Evolutionary conservation across 2,329 filamentous ascomycete species (phyloP).

Genomic region (Thielaviopsis musarum): DNA sequence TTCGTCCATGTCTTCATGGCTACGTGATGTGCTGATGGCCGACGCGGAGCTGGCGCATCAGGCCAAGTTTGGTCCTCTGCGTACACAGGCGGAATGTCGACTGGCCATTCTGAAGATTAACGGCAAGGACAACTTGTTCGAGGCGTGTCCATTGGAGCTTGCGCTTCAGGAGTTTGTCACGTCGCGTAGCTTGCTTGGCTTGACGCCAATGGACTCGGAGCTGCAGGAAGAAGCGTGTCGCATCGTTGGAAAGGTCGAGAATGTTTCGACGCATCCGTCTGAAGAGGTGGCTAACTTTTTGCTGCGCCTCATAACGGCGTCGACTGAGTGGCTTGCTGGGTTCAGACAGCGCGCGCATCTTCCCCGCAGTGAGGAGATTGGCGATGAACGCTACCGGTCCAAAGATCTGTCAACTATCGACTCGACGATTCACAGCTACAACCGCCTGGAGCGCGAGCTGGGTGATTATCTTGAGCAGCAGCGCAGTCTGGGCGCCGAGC

Average conservation of each 20-base stretch:
- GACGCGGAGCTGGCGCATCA: slow-evolving; percentile 25
- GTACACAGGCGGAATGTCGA: slow-evolving; percentile 29
- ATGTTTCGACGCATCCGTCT: slow-evolving; percentile 30
- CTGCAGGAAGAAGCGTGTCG: slow-evolving; percentile 42
- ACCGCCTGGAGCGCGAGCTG: slow-evolving; percentile 37
- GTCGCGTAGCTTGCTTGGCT: slow-evolving; percentile 33
- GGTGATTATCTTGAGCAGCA: slow-evolving; percentile 33
- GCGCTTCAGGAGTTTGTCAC: slow-evolving; percentile 37
- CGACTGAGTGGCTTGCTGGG: slow-evolving; percentile 35
- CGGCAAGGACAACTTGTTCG: slow-evolving; percentile 40
- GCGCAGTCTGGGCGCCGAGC: slow-evolving; percentile 27
- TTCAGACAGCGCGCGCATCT: slow-evolving; percentile 41
- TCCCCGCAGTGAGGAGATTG: slow-evolving; percentile 38
- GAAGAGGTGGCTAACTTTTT: slow-evolving; percentile 39
- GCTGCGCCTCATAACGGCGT: slow-evolving; percentile 31
- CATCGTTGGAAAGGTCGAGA: slow-evolving; percentile 40
- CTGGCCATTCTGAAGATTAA: slow-evolving; percentile 36
- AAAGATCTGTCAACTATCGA: slow-evolving; percentile 38
- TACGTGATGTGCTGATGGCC: slow-evolving; percentile 41
- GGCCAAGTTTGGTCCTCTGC: slow-evolving; percentile 32
- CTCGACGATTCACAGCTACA: slow-evolving; percentile 42
- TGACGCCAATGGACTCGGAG: slow-evolving; percentile 42
- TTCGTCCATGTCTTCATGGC: slow-evolving; percentile 30
- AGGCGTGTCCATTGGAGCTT: slow-evolving; percentile 37
- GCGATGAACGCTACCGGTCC: slow-evolving; percentile 29